A percentile compares a stretch with the other conserved stretches of the same genome.
Evolutionary conservation across 2,329 filamentous ascomycete species (phyloP).

Genomic region (Mollisiaceae sp.): DNA sequence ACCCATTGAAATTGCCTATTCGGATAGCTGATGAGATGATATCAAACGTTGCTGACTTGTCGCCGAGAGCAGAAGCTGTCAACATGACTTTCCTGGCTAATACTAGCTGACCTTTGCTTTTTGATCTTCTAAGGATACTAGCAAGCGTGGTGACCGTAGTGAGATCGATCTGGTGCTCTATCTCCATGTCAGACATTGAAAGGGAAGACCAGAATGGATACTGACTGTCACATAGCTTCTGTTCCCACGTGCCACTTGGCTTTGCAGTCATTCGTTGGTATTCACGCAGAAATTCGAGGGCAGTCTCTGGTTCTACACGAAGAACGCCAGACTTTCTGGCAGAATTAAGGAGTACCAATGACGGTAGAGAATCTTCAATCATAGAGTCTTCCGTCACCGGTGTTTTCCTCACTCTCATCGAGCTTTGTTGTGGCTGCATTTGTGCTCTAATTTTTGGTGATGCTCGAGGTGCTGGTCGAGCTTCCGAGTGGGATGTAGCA

Average conservation of each 20-base stretch:
- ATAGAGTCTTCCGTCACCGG: slow-evolving; percentile 24
- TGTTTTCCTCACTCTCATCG: slow-evolving; percentile 11
- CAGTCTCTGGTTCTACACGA: slow-evolving; percentile 31
- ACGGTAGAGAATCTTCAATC: slow-evolving; percentile 32
- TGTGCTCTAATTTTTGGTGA: slow-evolving; percentile 8
- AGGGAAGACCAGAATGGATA: background rate
- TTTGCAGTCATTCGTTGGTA: slow-evolving; percentile 21
- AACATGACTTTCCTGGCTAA: slow-evolving; percentile 35
- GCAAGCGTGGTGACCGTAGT: slow-evolving; percentile 33
- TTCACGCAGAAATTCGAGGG: slow-evolving; percentile 34
- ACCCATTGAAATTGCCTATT: slow-evolving; percentile 16
- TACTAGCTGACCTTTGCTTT: slow-evolving; percentile 24
- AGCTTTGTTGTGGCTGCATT: background rate
- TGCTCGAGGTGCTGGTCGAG: slow-evolving; percentile 9
- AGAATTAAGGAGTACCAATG: slow-evolving; percentile 30
- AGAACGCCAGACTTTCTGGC: slow-evolving; percentile 37
- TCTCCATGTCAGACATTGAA: background rate
- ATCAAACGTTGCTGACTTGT: slow-evolving; percentile 36
- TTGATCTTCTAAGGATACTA: slow-evolving; percentile 34
- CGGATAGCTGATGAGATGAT: slow-evolving; percentile 32
- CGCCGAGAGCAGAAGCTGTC: slow-evolving; percentile 38
- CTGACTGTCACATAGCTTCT: slow-evolving; percentile 34
- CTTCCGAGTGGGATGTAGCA: slow-evolving; percentile 1
- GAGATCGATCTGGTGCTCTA: slow-evolving; percentile 36
- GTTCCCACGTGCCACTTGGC: slow-evolving; percentile 25